Evolutionary conservation across 441 rosid species (phyloP).

Genomic region (Flueggea neowawraea): DNA sequence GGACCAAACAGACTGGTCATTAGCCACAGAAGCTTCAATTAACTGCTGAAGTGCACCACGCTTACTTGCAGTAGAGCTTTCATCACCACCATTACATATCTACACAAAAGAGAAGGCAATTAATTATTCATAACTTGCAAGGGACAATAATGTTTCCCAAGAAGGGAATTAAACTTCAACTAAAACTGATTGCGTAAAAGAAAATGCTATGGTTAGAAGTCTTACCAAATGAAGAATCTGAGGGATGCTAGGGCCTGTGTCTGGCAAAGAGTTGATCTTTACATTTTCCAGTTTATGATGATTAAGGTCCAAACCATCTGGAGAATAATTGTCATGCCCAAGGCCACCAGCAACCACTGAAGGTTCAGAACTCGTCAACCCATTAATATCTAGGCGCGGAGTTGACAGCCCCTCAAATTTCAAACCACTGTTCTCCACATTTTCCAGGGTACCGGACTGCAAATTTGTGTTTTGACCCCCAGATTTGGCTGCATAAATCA

Average conservation of each 20-base stretch:
- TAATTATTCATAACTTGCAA: constrained; percentile 12
- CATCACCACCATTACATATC: constrained; percentile 72
- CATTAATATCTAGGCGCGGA: constrained; percentile 50
- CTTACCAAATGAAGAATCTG: constrained; percentile 94
- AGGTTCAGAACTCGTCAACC: constrained; percentile 40
- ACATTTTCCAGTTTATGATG: constrained; percentile 44
- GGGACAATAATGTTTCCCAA: constrained; percentile 1
- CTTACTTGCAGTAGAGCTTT: constrained; percentile 52
- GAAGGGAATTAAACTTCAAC: background rate
- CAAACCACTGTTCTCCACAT: constrained; percentile 34
- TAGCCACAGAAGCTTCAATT: constrained; percentile 70
- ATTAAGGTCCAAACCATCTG: constrained; percentile 44
- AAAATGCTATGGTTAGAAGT: constrained; percentile 10
- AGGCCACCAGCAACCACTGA: constrained; percentile 30
- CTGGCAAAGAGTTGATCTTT: constrained; percentile 46
- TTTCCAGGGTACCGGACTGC: constrained; percentile 42
- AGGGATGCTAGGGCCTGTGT: constrained; percentile 83
- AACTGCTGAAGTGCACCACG: constrained; percentile 75
- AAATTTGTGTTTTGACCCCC: constrained; percentile 42
- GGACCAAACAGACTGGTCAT: constrained; percentile 70
- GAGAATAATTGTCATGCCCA: constrained; percentile 41
- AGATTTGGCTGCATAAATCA: constrained; percentile 34
- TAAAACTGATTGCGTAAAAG: background rate
- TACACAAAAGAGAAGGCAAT: constrained; percentile 21
- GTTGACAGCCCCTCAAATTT: constrained; percentile 50